phyloP scores from a whole-genome alignment of 768 basidiomycete genomes.

The Hericium erinaceus region DNA sequence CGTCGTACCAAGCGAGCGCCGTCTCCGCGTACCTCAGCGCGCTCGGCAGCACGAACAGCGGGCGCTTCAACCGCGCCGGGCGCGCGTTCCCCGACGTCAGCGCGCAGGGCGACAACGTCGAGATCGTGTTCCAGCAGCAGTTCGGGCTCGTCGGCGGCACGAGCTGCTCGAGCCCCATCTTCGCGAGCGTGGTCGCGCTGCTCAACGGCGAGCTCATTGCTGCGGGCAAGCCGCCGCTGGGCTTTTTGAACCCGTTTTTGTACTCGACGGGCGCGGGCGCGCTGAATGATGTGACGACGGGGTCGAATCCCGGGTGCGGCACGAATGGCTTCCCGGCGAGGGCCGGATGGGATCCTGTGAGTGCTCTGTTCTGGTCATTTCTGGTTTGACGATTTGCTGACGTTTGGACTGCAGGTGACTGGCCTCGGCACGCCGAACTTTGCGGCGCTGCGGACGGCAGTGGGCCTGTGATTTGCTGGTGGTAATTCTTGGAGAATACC shows the following conservation, averaged over 20 bases:
- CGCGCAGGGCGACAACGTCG: slow-evolving; percentile 27
- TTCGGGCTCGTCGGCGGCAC: slow-evolving; percentile 21
- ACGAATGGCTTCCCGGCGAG: slow-evolving; percentile 24
- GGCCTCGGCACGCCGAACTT: slow-evolving; percentile 59
- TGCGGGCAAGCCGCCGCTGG: slow-evolving; percentile 20
- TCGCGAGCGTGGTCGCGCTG: slow-evolving; percentile 25
- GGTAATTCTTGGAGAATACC: too few species aligned
- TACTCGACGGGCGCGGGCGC: slow-evolving; percentile 19
- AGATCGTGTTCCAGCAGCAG: slow-evolving; percentile 16
- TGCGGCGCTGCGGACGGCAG: slow-evolving; percentile 34
- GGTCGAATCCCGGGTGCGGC: slow-evolving; percentile 15
- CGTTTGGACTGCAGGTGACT: not conserved
- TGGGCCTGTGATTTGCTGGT: slow-evolving; percentile 15
- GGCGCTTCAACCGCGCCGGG: slow-evolving; percentile 25
- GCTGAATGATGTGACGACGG: slow-evolving; percentile 25
- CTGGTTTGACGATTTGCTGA: not conserved
- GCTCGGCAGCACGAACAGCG: slow-evolving; percentile 21
- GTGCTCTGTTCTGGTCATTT: not conserved
- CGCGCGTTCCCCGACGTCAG: slow-evolving; percentile 42
- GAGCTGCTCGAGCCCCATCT: slow-evolving; percentile 24
- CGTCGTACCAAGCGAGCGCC: slow-evolving; percentile 28
- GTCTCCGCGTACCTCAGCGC: slow-evolving; percentile 27
- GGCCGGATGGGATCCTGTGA: slow-evolving; percentile 24
- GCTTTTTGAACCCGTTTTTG: slow-evolving; percentile 25
- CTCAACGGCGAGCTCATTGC: slow-evolving; percentile 25